These are phyloP conservation scores for Rosa hybrid DNA, from an alignment of 331 rosid genomes.

Conservation along the genomic window DNA sequence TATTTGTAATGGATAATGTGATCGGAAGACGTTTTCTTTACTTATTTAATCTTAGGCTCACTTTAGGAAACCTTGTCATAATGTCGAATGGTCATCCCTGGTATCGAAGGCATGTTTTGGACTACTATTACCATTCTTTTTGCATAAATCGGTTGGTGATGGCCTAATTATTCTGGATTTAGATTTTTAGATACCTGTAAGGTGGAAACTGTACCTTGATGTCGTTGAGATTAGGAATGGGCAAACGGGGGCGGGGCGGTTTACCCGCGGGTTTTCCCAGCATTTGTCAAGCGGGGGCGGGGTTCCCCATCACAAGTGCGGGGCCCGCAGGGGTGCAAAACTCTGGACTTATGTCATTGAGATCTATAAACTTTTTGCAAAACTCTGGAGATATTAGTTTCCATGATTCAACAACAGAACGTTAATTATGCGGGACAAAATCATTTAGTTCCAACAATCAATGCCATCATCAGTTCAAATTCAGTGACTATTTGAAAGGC, in stretches of 20 bases:
- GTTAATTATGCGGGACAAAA: neutral
- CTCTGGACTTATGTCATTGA: neutral
- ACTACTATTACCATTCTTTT: neutral
- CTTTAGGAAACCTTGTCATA: constrained; percentile 9
- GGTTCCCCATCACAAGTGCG: too few relatives aligned
- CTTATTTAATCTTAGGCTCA: constrained; percentile 5
- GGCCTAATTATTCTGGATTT: neutral
- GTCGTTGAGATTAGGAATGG: too few relatives aligned
- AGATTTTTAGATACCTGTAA: neutral
- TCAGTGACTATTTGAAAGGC: neutral
- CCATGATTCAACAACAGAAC: neutral
- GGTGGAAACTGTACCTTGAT: neutral
- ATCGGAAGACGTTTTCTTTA: constrained; percentile 1
- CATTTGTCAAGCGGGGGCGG: too few relatives aligned
- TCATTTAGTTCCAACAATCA: neutral
- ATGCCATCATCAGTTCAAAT: neutral
- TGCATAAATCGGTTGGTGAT: neutral
- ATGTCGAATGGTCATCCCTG: neutral
- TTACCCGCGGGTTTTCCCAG: too few relatives aligned
- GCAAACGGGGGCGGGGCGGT: too few relatives aligned
- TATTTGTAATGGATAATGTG: constrained; percentile 32
- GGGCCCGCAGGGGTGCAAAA: too few relatives aligned
- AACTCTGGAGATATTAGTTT: neutral
- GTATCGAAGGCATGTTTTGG: neutral
- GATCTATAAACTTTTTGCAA: neutral